phyloP scores from a whole-genome alignment of 225 moss, liverwort and hornwort species.

The Pseudisothecium myosuroides region DNA sequence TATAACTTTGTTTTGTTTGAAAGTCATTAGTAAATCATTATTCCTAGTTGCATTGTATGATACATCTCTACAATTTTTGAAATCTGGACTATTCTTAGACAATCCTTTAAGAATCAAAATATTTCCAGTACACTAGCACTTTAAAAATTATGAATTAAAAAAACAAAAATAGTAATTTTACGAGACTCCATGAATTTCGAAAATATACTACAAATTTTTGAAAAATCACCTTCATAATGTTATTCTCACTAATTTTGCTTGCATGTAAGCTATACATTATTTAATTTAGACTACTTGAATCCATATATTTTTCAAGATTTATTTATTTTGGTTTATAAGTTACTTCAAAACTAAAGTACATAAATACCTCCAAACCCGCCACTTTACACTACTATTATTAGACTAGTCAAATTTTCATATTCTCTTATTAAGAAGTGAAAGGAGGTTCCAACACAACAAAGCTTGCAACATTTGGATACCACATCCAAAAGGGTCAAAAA shows the following conservation, averaged over 20 bases:
- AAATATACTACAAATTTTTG: neutral
- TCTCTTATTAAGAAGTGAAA: neutral
- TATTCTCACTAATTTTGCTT: fast-evolving
- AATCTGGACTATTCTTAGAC: too few species aligned
- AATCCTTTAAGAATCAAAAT: neutral
- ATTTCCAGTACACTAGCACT: neutral
- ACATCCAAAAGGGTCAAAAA: neutral
- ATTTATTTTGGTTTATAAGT: fast-evolving
- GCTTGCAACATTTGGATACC: neutral
- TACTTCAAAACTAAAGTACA: neutral
- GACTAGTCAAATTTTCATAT: neutral
- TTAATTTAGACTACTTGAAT: neutral
- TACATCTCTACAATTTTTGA: neutral
- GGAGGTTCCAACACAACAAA: fast-evolving
- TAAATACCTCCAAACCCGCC: fast-evolving
- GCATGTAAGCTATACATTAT: neutral
- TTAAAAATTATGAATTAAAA: neutral
- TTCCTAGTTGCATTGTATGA: neutral
- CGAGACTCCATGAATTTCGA: neutral
- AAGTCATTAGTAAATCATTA: neutral
- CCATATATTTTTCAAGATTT: neutral
- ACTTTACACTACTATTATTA: neutral
- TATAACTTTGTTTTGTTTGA: neutral
- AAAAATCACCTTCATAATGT: neutral
- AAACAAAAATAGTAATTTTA: neutral